Evolutionary conservation across 2,329 filamentous ascomycete genomes (phyloP), one percentile per base, ranked within the genome.

Genomic region (Nemania sp.): DNA sequence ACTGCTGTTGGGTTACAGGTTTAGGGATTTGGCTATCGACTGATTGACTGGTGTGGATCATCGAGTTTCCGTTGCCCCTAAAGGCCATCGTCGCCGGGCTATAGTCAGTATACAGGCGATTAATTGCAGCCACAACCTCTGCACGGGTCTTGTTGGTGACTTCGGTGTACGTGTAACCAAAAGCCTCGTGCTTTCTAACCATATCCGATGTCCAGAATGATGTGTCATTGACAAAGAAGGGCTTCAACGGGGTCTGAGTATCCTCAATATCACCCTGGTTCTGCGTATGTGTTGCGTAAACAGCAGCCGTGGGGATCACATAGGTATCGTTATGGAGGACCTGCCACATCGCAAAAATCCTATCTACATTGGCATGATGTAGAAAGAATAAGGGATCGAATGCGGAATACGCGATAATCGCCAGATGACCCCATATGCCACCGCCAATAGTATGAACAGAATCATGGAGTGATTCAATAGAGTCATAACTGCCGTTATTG

Each of bases 311-410:
- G 0, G 89, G 85, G 24, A 84, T 80, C 5, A 93, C 86, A 81
- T 90, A 95, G 29, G 86, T 86, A 22, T 88, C 81, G 0, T 91
- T 91, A 70, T 96, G 87, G 15, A 96, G 79, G 0, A 85, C 83
- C 80, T 96, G 92, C 92, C 92, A 96, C 68, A 97, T 86, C 35
- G 92, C 88, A 70, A 93, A 88, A 29, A 92, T 79, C 2, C 93
- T 88, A 75, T 97, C 93, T 7, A 93, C 86, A 79, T 92, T 94
- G 70, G 84, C 82, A 74, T 95, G 93, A 74, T 95, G 92, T 8
- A 95, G 80, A 80, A 91, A 92, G 79, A 95, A 94, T 13, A 93
- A 81, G 0, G 93, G 93, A 75, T 97, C 93, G 76, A 93, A 97
- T 0, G 91, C 87, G 1, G 92, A 92, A 73, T 91, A 91, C 20